Evolutionary conservation across 768 basidiomycete species (phyloP).

Genomic region (Fomitopsis pulvina): DNA sequence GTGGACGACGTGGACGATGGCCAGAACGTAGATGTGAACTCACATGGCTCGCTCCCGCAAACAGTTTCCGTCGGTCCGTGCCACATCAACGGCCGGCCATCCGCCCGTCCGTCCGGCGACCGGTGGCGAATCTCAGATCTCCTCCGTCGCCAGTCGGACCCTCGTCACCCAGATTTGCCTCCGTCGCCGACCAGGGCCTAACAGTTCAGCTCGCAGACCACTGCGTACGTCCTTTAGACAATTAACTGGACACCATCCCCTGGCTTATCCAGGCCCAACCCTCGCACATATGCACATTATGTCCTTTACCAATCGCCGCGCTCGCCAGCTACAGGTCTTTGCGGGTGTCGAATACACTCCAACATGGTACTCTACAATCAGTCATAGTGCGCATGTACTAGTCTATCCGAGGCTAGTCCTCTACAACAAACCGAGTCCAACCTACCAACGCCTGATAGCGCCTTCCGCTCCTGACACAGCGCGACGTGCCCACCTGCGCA

Average conservation of each 20-base stretch:
- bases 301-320: too few relatives aligned
- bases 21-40: not conserved
- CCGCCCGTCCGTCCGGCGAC: not conserved
- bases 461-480: not conserved
- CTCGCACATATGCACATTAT: too few relatives aligned
- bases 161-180: not conserved
- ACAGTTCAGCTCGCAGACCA: too few relatives aligned
- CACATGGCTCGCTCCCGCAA: not conserved
- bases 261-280: too few relatives aligned
- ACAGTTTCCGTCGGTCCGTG: not conserved
- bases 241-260: too few relatives aligned
- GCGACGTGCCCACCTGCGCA: not conserved
- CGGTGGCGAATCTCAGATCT: not conserved
- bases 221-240: too few relatives aligned
- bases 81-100: not conserved
- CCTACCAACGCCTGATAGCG: not conserved
- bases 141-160: too few relatives aligned
- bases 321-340: too few relatives aligned
- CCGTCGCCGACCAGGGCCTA: too few relatives aligned
- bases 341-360: too few relatives aligned
- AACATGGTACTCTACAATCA: not conserved
- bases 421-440: not conserved
- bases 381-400: not conserved
- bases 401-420: not conserved
- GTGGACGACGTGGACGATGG: slow-evolving; percentile 3